Percentiles rank a stretch among this genome's conserved stretches.
phyloP scores from a whole-genome alignment of 768 basidiomycete species.

The Trametes punicea region DNA sequence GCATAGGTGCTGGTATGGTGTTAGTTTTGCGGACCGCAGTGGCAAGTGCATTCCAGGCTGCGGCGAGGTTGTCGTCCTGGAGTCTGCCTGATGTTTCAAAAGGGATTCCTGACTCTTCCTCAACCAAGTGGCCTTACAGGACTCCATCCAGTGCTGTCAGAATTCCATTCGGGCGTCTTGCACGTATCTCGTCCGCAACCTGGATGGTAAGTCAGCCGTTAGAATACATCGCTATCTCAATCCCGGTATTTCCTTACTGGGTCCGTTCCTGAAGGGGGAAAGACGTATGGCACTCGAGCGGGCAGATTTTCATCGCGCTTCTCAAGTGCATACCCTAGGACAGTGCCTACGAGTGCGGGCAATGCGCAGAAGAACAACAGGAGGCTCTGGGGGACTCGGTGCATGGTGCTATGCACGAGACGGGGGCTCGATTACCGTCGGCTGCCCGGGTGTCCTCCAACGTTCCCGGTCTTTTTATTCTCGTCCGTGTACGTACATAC shows the following conservation, averaged over 20 bases:
- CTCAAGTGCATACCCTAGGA: not conserved
- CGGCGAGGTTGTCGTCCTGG: conserved; percentile 19
- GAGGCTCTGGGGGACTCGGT: not conserved
- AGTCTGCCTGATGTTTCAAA: not conserved
- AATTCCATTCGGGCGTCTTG: conserved; percentile 33
- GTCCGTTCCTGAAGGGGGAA: conserved; percentile 33
- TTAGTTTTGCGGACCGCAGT: conserved; percentile 28
- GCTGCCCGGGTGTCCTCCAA: too few relatives aligned
- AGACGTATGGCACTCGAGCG: conserved; percentile 42
- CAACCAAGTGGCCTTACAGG: conserved; percentile 27
- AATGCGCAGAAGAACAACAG: not conserved
- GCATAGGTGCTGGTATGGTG: conserved; percentile 29
- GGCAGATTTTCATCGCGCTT: conserved; percentile 37
- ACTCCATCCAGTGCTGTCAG: conserved; percentile 39
- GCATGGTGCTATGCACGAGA: too few relatives aligned
- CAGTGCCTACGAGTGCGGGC: not conserved
- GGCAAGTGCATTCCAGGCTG: conserved; percentile 35
- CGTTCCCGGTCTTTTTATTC: too few relatives aligned
- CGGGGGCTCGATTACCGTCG: too few relatives aligned
- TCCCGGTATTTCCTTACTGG: conserved; percentile 9
- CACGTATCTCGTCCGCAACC: conserved; percentile 39
- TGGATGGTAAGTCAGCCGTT: conserved; percentile 1
- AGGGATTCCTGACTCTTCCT: too few relatives aligned
- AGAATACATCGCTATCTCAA: not conserved
- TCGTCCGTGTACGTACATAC: too few relatives aligned